Evolutionary conservation across 2,329 filamentous ascomycete genomes (phyloP).

Genomic region (Aspergillus ibericus): DNA sequence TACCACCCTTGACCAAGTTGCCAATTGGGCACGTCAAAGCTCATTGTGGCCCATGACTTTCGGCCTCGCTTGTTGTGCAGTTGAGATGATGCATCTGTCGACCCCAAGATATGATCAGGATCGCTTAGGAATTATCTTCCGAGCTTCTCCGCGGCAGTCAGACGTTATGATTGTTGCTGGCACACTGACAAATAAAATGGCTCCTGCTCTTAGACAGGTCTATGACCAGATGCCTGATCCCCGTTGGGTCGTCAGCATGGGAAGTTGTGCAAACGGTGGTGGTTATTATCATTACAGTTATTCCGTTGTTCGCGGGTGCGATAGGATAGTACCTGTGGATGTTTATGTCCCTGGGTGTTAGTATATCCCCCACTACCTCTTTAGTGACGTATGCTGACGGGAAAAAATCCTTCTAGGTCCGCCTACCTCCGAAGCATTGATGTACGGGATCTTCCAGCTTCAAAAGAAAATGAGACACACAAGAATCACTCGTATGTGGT

Average conservation of each 20-base stretch:
- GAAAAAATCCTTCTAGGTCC: conserved; percentile 40
- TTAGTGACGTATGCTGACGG: conserved; percentile 5
- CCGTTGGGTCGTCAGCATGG: conserved; percentile 85
- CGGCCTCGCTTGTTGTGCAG: conserved; percentile 83
- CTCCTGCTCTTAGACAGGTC: conserved; percentile 81
- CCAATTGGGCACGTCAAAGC: conserved; percentile 85
- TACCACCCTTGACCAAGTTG: conserved; percentile 64
- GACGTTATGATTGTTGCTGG: conserved; percentile 94
- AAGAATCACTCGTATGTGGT: conserved; percentile 59
- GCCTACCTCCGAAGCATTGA: conserved; percentile 56
- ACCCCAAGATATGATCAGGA: conserved; percentile 90
- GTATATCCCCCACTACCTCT: conserved; percentile 35
- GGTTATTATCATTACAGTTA: conserved; percentile 90
- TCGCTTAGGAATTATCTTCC: conserved; percentile 85
- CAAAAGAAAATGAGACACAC: conserved; percentile 73
- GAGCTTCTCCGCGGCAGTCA: conserved; percentile 80
- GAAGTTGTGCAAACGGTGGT: conserved; percentile 80
- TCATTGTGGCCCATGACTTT: conserved; percentile 93
- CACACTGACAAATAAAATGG: conserved; percentile 96
- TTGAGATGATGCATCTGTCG: conserved; percentile 94
- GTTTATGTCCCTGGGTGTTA: conserved; percentile 81
- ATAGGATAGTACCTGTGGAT: conserved; percentile 79
- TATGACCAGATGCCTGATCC: conserved; percentile 97
- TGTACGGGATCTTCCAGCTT: conserved; percentile 72
- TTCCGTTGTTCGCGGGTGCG: conserved; percentile 72